Percentiles rank a stretch among this genome's conserved stretches.
Conservation (phyloP, 2,329 filamentous ascomycete genomes). For the Venturia carpophila region DNA sequence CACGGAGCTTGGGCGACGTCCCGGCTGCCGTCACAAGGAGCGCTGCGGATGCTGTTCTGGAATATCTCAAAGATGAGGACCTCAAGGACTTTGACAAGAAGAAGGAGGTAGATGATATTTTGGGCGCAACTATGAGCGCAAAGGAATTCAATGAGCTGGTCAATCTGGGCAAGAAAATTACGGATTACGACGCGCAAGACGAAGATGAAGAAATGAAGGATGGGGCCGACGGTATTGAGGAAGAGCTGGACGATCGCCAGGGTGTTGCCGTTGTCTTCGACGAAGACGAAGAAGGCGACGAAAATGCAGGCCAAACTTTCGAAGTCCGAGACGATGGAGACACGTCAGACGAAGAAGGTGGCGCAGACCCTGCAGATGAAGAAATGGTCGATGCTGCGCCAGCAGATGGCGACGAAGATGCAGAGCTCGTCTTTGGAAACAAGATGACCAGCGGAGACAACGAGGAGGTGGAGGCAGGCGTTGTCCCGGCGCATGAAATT, state of each 20-base stretch:
- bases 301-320: constrained; percentile 67
- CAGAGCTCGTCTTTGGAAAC: constrained; percentile 78
- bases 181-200: constrained; percentile 93
- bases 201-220: constrained; percentile 83
- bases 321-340: constrained; percentile 78
- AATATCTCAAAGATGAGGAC: constrained; percentile 89
- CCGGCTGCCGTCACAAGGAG: constrained; percentile 86
- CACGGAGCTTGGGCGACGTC: constrained; percentile 82
- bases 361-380: constrained; percentile 49
- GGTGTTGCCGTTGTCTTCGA: constrained; percentile 98
- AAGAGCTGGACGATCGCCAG: constrained; percentile 84
- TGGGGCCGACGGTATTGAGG: constrained; percentile 54
- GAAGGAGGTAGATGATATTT: constrained; percentile 88
- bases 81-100: constrained; percentile 98
- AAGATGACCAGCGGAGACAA: constrained; percentile 39
- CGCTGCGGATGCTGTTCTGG: constrained; percentile 83
- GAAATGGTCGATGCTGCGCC: constrained; percentile 40
- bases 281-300: constrained; percentile 72
- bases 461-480: constrained; percentile 37
- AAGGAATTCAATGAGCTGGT: constrained; percentile 97
- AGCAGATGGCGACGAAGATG: constrained; percentile 44
- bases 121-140: constrained; percentile 71
- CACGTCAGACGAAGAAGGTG: constrained; percentile 66
- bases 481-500: constrained; percentile 75
- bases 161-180: constrained; percentile 97